Evolutionary conservation across 1,284 basidiomycete genomes (phyloP), one percentile per base, ranked within the genome.

Genomic region (Ganoderma sinense): DNA sequence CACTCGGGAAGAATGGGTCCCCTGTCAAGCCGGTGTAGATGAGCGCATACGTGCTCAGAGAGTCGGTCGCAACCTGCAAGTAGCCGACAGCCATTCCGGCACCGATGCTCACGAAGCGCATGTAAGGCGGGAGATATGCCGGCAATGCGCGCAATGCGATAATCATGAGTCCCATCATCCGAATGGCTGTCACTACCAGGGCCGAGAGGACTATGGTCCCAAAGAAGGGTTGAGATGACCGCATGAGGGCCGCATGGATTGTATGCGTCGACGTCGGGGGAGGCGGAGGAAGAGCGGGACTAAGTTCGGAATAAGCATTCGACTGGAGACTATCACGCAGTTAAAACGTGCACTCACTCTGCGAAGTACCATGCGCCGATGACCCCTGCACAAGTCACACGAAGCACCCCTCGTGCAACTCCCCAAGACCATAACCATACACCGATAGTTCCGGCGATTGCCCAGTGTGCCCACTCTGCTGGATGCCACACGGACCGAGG

Each of bases 291-390:
- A 84, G 77, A 51, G 84, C 82, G 18, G 86, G 86, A 62, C 91
- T 92, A 33, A 55, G 55, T 26, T 62, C 8, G 14, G 7, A 40
- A 41, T 18, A 67, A 41, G 31, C 59, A 31, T 29, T 43, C 59
- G 41, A 53, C 53, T n/a, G 40, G 31, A 14, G 45, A 2, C 36
- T 14, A 26, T 29, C 8, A 10, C 5, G 48, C 6, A 14, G 31
- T 2, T 10, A 7, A 6, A 7, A 23, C n/a, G 23, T 20, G 23
- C 2, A 82, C 88, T 78, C 78, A 94, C 91, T 94, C 88, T 60
- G 93, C 87, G 77, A 96, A 97, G 79, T 97, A 98, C 96, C 96
- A 98, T 53, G 93, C 91, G 0, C 95, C 97, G 48, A 98, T 89
- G 1, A 97, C 94, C 33, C 91, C 93, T 0, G 95, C 91, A 60